Evolutionary conservation across 202 grass and related monocot genomes (phyloP).

Genomic region (Zoysia matrella): DNA sequence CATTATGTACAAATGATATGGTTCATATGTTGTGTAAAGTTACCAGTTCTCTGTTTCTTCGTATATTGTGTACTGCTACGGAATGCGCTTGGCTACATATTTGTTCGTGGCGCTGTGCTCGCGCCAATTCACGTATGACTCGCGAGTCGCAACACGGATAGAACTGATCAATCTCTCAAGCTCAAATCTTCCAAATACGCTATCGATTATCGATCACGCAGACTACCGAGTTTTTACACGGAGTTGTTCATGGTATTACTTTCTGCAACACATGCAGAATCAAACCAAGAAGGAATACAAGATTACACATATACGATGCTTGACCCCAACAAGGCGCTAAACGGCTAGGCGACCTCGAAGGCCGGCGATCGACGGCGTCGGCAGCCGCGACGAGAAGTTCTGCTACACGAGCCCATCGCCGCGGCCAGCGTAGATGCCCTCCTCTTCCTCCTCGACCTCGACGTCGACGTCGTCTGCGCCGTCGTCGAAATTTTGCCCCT

Average conservation of each 20-base stretch:
- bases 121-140: too few relatives aligned
- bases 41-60: too few relatives aligned
- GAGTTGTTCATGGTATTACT: neutral
- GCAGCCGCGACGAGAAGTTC: conserved; percentile 69
- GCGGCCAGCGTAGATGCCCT: neutral
- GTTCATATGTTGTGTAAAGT: too few relatives aligned
- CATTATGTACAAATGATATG: neutral
- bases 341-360: conserved; percentile 18
- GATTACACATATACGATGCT: neutral
- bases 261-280: neutral
- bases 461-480: conserved; percentile 5
- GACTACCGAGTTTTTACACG: neutral
- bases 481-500: conserved; percentile 72
- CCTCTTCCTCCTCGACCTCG: neutral
- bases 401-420: conserved; percentile 30
- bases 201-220: neutral
- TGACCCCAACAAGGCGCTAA: neutral
- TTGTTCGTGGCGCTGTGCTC: too few relatives aligned
- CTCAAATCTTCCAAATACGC: neutral
- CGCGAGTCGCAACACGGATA: neutral
- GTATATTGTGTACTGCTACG: too few relatives aligned
- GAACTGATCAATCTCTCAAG: neutral
- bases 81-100: too few relatives aligned
- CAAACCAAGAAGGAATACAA: neutral
- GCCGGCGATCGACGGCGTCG: conserved; percentile 4